A percentile compares a stretch with the other conserved stretches of the same genome.
phyloP scores from a whole-genome alignment of 164 flowering plant species.

The Chloranthus sessilifolius region DNA sequence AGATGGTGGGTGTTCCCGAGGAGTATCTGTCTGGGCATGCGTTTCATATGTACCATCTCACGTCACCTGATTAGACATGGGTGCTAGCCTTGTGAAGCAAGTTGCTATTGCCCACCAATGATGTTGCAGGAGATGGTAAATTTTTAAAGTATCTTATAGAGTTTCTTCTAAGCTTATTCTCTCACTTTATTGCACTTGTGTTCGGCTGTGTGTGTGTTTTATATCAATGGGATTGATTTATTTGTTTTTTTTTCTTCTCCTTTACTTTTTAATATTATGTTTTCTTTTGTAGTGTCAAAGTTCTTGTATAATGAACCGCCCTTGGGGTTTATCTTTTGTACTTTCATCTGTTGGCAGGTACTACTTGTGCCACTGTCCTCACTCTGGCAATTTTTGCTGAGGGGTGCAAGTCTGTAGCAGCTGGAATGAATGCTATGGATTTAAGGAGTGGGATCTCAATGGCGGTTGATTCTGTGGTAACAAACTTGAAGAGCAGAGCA shows the following conservation, averaged over 20 bases:
- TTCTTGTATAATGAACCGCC: background rate
- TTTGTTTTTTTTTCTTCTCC: background rate
- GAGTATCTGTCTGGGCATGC: too few relatives aligned
- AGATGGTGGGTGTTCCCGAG: too few relatives aligned
- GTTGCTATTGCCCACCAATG: conserved; percentile 9
- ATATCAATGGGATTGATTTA: background rate
- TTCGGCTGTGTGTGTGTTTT: background rate
- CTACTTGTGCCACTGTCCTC: conserved; percentile 61
- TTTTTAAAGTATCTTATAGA: too few relatives aligned
- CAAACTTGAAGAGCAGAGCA: conserved; percentile 15
- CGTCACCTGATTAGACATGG: too few relatives aligned
- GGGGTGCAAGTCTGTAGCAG: conserved; percentile 93
- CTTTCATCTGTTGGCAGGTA: too few relatives aligned
- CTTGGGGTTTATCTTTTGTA: too few relatives aligned
- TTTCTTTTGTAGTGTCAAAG: background rate
- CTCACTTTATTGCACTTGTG: background rate
- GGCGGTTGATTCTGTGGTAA: conserved; percentile 89
- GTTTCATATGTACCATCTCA: too few relatives aligned
- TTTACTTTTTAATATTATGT: too few relatives aligned
- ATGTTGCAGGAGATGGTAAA: conserved; percentile 8
- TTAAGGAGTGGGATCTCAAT: conserved; percentile 76
- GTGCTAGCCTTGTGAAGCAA: too few relatives aligned
- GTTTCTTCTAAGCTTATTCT: background rate
- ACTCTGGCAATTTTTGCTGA: conserved; percentile 62
- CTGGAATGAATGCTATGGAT: conserved; percentile 97